Base-by-base conservation (phyloP, 2,329 filamentous ascomycete genomes). In the Phialemoniopsis sp. region DNA sequence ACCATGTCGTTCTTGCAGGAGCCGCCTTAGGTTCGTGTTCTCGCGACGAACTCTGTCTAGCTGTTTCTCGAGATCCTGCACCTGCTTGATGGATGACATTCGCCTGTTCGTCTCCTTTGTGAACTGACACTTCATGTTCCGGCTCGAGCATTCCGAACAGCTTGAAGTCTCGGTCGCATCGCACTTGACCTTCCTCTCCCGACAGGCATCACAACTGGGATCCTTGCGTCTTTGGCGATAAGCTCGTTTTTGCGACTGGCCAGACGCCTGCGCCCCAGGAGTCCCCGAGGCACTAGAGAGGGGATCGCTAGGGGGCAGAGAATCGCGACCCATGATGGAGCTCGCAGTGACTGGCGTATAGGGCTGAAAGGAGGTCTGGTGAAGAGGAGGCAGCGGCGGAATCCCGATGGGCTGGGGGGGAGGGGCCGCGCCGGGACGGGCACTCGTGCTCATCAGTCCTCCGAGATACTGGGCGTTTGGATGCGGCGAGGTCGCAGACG, bases 11-110 rank as follows among this genome's bases (percentile, higher is more conserved):
- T 73, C 70, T 32, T 68, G 64, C 32, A 88, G 64, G 53, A 82
- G 78, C 21, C 83, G 80, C 38, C 80, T 80, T 30, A 95, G 67
- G 45, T 82, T 83, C 40, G 71, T 75, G 54, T 95, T 90, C 59
- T 95, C 87, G 42, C 88, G 81, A 57, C 83, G 87, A 31, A 93
- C 76, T 38, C 84, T 77, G 34, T 85, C 78, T 54, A 96, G 79
- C 63, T 96, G 90, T 62, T 89, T 93, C 65, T 97, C 91, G 18
- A 98, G 73, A 59, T 98, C 93, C 64, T 97, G 93, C 12, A 97
- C 87, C 70, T 96, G 93, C 78, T 97, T 98, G 67, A 97, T 97
- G 2, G 91, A 97, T 14, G 93, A 97, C 93, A 98, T 98, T 46
- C 93, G 82, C 43, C 93, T 79, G 60, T 98, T 98, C 12, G 93